Conservation (phyloP, 192 early-diverging fungal genomes). For the Coemansia guatemalensis region DNA sequence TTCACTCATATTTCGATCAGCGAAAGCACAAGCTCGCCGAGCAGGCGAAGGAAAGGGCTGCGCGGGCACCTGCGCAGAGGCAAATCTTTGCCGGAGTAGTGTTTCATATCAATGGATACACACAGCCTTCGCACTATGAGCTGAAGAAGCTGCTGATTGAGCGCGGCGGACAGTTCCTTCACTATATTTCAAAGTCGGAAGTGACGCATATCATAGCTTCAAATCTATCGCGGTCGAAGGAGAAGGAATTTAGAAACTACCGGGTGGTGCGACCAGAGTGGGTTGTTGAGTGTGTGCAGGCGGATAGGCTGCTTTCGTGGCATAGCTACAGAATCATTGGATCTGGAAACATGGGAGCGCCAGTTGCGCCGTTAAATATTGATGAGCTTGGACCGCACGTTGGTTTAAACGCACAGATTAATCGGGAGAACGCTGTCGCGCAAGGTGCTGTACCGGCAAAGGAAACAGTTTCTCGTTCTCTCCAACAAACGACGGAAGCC, state of each 20-base stretch:
- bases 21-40: conserved; percentile 45
- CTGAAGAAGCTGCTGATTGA: conserved; percentile 56
- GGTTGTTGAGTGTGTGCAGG: conserved; percentile 69
- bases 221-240: conserved; percentile 64
- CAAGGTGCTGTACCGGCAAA: neutral
- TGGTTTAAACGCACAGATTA: neutral
- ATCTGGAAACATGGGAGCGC: neutral
- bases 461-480: neutral
- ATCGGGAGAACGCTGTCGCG: neutral
- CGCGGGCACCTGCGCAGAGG: conserved; percentile 11
- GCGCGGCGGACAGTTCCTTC: conserved; percentile 56
- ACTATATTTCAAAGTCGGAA: conserved; percentile 58
- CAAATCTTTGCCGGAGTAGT: conserved; percentile 41
- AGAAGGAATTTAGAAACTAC: conserved; percentile 64
- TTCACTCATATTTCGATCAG: conserved; percentile 33
- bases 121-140: conserved; percentile 57
- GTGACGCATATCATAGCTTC: conserved; percentile 71
- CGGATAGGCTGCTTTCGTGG: conserved; percentile 64
- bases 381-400: neutral
- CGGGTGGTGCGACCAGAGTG: conserved; percentile 72
- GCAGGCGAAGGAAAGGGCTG: conserved; percentile 30
- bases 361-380: neutral
- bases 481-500: neutral
- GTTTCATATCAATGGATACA: conserved; percentile 73
- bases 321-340: conserved; percentile 47